A percentile compares a stretch with the other conserved stretches of the same genome.
Evolutionary conservation across 139 green algal species (phyloP).

Genomic region (Chlamydomonas sphaeroides): DNA sequence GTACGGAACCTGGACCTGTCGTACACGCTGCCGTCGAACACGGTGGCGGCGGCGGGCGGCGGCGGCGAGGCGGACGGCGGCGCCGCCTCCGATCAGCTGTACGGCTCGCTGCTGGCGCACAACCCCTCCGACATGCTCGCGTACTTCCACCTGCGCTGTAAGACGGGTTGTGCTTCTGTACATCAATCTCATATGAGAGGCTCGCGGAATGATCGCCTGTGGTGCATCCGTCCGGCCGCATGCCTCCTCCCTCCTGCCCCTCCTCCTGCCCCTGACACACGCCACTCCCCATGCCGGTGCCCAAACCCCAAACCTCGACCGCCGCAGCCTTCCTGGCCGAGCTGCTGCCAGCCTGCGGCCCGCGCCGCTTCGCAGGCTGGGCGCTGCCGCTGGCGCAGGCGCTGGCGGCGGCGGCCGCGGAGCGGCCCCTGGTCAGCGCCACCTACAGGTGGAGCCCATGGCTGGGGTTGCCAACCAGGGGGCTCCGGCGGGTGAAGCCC

Average conservation of each 20-base stretch:
- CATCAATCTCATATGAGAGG: too few relatives aligned
- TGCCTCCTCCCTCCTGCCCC: too few relatives aligned
- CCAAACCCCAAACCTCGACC: too few relatives aligned
- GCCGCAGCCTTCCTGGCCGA: constrained; percentile 11
- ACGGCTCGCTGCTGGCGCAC: neutral
- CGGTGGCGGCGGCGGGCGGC: neutral
- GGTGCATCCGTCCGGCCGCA: too few relatives aligned
- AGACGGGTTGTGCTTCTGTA: neutral
- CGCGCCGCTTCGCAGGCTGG: neutral
- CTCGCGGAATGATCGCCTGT: too few relatives aligned
- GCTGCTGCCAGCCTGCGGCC: constrained; percentile 1
- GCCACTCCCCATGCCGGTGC: too few relatives aligned
- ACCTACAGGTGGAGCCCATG: neutral
- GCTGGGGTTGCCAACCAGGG: too few relatives aligned
- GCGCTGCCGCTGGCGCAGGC: constrained; percentile 20
- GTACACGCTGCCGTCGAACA: neutral
- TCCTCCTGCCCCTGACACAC: too few relatives aligned
- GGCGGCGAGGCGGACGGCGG: neutral
- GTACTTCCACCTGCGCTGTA: constrained; percentile 24
- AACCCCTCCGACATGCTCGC: constrained; percentile 24
- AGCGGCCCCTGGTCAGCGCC: constrained; percentile 25
- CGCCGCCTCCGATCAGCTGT: neutral
- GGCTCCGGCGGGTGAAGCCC: too few relatives aligned
- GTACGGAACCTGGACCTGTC: constrained; percentile 20
- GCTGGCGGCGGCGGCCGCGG: constrained; percentile 4